Base-by-base conservation (phyloP, 306 rosid species). In the Arachis stenosperma region DNA sequence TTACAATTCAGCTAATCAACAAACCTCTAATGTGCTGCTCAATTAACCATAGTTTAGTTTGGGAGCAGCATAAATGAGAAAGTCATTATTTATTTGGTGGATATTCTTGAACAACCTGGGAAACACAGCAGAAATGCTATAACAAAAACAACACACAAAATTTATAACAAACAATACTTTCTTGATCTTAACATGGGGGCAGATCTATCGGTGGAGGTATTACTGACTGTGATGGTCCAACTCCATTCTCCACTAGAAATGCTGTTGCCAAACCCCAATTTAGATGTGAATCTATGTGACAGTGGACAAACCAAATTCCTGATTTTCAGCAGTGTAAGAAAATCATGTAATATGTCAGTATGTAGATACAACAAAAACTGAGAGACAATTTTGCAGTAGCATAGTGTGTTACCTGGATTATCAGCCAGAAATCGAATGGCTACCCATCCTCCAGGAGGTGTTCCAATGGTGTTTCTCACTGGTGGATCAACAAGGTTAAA, bases 391-490 rank as follows among this genome's bases (percentile, higher is more conserved):
- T 55, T 4, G 6, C 30, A 71, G 47, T 62, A 55, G 30, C 37
- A 62, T 6, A 48, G 54, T 30, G 57, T 41, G 10, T 48, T 72
- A 88, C 98, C 96, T 83, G 98, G 97, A 78, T 94, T 94, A 67
- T 94, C 96, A 43, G 98, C 98, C 33, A 81, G 65, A 75, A 94
- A 94, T 1, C 96, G 87, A 53, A 91, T 89, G 65, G 97, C 98
- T 5, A 94, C 99, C 97, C 97, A 94, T 73, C 99, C 97, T 14
- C 99, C 99, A 0, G 96, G 96, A 61, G 85, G 75, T 7, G 98
- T 86, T 65, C 96, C 98, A 54, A 93, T 78, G 50, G 97, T 93
- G 65, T 93, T 93, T 78, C 87, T 89, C 64, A 48, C 80, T 3
- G 98, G 96, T 29, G 98, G 98, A 65, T 91, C 97, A 3, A 84